Conservation (phyloP, 73 alveolate genomes). For the Paramecium octaurelia region DNA sequence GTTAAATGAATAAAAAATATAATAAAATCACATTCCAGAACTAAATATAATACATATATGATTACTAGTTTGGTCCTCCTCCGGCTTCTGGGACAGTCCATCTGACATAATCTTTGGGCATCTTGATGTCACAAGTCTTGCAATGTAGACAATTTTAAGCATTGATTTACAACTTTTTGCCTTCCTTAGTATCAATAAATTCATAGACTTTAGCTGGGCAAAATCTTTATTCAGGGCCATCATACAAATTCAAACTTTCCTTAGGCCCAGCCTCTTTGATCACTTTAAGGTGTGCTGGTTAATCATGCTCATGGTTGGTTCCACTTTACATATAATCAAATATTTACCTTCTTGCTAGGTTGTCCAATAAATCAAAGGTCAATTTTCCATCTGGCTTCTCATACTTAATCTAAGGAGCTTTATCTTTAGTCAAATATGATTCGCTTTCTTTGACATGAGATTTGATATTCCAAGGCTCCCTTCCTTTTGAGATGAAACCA, state of each 20-base stretch:
- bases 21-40: constrained; percentile 33
- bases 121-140: constrained; percentile 92
- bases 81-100: constrained; percentile 98
- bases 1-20: neutral
- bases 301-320: constrained; percentile 94
- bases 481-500: constrained; percentile 72
- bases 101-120: constrained; percentile 80
- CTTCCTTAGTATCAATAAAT: constrained; percentile 66
- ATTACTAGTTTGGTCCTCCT: constrained; percentile 93
- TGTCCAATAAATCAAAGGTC: constrained; percentile 90
- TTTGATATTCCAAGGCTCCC: constrained; percentile 85
- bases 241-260: constrained; percentile 68
- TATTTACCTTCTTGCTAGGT: constrained; percentile 72
- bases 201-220: constrained; percentile 98
- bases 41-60: neutral
- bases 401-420: constrained; percentile 76
- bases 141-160: constrained; percentile 97
- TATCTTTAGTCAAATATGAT: constrained; percentile 63
- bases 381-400: constrained; percentile 92
- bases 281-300: constrained; percentile 91
- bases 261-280: constrained; percentile 66
- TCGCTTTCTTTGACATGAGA: constrained; percentile 62
- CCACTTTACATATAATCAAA: constrained; percentile 59
- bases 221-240: constrained; percentile 91
- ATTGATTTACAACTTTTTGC: constrained; percentile 73